phyloP scores from a whole-genome alignment of 257 asterid species.

The Anisodus tanguticus region DNA sequence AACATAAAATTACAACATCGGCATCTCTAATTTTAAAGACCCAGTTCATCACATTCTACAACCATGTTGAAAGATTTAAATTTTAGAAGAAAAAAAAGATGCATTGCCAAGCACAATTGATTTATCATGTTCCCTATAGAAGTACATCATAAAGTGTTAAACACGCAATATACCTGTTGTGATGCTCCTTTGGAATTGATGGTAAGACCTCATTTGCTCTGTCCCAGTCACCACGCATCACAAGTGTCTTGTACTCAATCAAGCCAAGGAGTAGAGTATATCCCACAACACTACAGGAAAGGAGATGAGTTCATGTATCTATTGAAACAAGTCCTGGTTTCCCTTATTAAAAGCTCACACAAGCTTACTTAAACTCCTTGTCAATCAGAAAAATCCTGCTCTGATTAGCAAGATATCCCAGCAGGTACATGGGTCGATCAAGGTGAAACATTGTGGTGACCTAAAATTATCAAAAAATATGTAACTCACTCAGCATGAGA shows the following conservation, averaged over 20 bases:
- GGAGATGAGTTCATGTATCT: slow-evolving; percentile 26
- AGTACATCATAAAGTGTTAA: background rate
- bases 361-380: slow-evolving; percentile 82
- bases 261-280: slow-evolving; percentile 83
- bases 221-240: slow-evolving; percentile 94
- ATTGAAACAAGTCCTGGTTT: background rate
- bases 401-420: slow-evolving; percentile 94
- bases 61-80: background rate
- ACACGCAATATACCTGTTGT: slow-evolving; percentile 58
- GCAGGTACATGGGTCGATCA: slow-evolving; percentile 97
- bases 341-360: slow-evolving; percentile 17
- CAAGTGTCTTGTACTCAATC: slow-evolving; percentile 97
- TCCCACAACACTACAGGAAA: slow-evolving; percentile 73
- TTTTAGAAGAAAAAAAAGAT: background rate
- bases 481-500: background rate
- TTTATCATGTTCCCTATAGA: background rate
- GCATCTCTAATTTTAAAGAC: slow-evolving; percentile 2
- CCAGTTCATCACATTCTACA: background rate
- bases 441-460: slow-evolving; percentile 97
- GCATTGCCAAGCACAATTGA: background rate
- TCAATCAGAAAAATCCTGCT: slow-evolving; percentile 88
- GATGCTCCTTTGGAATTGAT: slow-evolving; percentile 92
- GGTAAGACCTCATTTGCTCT: slow-evolving; percentile 84
- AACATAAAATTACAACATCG: slow-evolving; percentile 12
- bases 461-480: slow-evolving; percentile 45